Percentiles rank a stretch among this genome's conserved stretches.
phyloP scores from a whole-genome alignment of 345 rosid species.

The Cochlearia excelsa region DNA sequence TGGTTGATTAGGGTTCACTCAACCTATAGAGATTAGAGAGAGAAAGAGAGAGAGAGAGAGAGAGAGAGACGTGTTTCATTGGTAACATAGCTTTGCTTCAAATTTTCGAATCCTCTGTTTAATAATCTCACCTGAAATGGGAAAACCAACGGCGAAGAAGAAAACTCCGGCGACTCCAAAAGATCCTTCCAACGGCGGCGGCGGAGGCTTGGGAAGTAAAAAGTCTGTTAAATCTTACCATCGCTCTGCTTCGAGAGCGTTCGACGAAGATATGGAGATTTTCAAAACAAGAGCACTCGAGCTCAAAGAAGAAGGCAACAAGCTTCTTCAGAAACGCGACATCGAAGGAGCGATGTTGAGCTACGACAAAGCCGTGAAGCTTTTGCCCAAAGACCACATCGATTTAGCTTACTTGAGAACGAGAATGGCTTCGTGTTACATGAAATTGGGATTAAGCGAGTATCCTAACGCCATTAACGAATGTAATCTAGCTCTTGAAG shows the following conservation, averaged over 20 bases:
- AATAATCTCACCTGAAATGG: conserved; percentile 45
- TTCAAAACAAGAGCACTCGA: conserved; percentile 88
- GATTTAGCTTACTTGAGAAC: conserved; percentile 78
- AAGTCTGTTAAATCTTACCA: conserved; percentile 48
- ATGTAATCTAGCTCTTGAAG: conserved; percentile 85
- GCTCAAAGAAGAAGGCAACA: conserved; percentile 96
- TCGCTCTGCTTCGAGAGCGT: conserved; percentile 55
- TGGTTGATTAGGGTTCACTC: conserved; percentile 41
- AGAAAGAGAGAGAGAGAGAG: too few relatives aligned
- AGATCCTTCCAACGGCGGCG: conserved; percentile 32
- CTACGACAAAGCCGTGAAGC: conserved; percentile 87
- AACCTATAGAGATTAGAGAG: neutral
- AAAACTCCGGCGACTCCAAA: conserved; percentile 45
- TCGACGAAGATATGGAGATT: conserved; percentile 90
- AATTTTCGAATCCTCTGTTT: conserved; percentile 6
- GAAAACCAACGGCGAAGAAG: conserved; percentile 94
- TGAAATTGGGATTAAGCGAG: conserved; percentile 96
- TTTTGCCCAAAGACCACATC: conserved; percentile 72
- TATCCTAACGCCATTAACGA: conserved; percentile 87
- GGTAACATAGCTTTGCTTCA: neutral
- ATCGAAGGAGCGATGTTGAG: conserved; percentile 96
- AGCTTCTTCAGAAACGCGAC: conserved; percentile 75
- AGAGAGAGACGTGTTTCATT: conserved; percentile 26
- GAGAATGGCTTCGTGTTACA: conserved; percentile 90
- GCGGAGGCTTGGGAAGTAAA: conserved; percentile 13